These are phyloP conservation scores for Paraphysoderma sedebokerense DNA, from an alignment of 371 early-diverging fungal genomes.

Conservation along the genomic window DNA sequence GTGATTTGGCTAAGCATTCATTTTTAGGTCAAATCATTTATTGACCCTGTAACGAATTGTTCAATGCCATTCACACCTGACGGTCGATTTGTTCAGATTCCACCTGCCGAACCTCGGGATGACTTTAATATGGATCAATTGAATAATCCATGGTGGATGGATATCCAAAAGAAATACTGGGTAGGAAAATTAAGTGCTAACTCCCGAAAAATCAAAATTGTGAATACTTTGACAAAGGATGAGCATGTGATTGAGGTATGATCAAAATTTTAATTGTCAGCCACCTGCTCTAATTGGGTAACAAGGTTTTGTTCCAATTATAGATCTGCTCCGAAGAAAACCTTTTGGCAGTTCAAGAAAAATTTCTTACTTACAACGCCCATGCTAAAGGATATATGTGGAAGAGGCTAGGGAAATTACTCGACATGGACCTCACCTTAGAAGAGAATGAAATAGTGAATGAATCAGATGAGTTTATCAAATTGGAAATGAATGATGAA, in stretches of 20 bases:
- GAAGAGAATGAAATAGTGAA: constrained; percentile 27
- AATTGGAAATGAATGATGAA: constrained; percentile 25
- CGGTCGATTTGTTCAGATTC: constrained; percentile 24
- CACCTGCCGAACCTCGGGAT: neutral
- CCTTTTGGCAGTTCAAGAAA: constrained; percentile 26
- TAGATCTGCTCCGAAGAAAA: constrained; percentile 32
- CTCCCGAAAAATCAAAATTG: constrained; percentile 20
- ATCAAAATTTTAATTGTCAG: constrained; percentile 5
- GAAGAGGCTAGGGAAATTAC: constrained; percentile 24
- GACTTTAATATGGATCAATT: neutral
- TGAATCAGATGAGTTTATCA: constrained; percentile 17
- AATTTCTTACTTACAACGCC: constrained; percentile 20
- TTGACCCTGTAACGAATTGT: constrained; percentile 19
- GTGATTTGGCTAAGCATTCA: neutral
- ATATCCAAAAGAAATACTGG: constrained; percentile 15
- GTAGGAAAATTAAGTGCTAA: constrained; percentile 19
- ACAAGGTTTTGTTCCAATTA: neutral
- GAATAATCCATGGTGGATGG: constrained; percentile 25
- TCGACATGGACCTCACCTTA: constrained; percentile 27
- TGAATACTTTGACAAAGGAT: constrained; percentile 27
- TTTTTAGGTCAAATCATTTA: constrained; percentile 17
- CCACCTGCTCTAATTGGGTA: neutral
- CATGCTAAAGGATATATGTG: constrained; percentile 40
- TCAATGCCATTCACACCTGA: constrained; percentile 19
- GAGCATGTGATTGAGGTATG: constrained; percentile 25